These are phyloP conservation scores for Cystofilobasidium capitatum DNA, from an alignment of 768 basidiomycete species.

Conservation along the genomic window DNA sequence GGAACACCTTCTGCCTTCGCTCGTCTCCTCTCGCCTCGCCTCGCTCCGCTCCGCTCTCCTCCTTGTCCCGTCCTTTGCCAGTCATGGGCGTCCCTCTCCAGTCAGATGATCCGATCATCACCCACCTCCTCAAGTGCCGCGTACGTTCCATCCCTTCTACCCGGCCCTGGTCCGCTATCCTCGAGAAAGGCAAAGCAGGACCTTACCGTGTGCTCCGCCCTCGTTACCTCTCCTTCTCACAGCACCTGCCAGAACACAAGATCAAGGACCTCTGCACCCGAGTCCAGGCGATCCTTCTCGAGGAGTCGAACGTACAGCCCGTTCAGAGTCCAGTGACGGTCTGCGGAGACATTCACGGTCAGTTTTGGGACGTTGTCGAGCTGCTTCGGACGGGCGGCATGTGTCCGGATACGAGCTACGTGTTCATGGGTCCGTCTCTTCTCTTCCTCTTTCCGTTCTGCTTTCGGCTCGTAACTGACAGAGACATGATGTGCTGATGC, in stretches of 20 bases:
- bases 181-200: neutral
- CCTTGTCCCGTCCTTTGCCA: neutral
- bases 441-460: neutral
- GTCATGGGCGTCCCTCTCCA: neutral
- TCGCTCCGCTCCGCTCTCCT: neutral
- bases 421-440: constrained; percentile 25
- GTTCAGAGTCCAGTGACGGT: constrained; percentile 44
- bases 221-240: neutral
- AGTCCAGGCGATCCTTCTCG: constrained; percentile 36
- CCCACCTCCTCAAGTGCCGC: constrained; percentile 22
- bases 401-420: constrained; percentile 24
- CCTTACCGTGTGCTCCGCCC: neutral
- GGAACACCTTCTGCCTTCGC: no score
- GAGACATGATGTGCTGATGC: neutral
- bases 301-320: constrained; percentile 44
- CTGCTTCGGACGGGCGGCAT: constrained; percentile 40
- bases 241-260: constrained; percentile 23
- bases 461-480: neutral
- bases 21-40: no score
- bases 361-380: constrained; percentile 90
- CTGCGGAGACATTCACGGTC: constrained; percentile 87
- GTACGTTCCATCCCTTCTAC: neutral
- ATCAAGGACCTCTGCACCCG: constrained; percentile 25
- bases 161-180: neutral
- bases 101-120: constrained; percentile 16